Conservation (phyloP, 768 basidiomycete species). For the Favolaschia claudopus region DNA sequence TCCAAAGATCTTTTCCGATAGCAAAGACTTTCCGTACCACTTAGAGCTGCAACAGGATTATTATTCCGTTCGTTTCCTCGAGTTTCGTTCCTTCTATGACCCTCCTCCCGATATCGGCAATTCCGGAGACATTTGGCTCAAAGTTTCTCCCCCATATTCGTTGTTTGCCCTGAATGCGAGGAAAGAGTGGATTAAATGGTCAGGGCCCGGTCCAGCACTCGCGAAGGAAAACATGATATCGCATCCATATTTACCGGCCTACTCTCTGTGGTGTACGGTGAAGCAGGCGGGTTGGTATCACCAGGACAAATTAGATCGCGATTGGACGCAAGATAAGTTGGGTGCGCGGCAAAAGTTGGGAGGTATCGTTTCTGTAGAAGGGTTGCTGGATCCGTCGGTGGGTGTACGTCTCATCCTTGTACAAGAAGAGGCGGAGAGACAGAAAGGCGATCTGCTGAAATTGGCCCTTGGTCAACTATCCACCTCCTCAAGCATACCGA, state of each 20-base stretch:
- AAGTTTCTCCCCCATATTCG: constrained; percentile 6
- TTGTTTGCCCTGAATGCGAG: constrained; percentile 5
- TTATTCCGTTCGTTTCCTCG: constrained; percentile 6
- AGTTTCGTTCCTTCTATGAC: constrained; percentile 9
- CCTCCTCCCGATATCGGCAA: constrained; percentile 13
- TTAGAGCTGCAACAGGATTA: not conserved
- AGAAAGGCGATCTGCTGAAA: not conserved
- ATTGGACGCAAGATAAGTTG: constrained; percentile 5
- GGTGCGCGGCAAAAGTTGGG: constrained; percentile 6
- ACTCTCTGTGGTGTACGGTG: constrained; percentile 18
- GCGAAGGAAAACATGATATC: not conserved
- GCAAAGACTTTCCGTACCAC: constrained; percentile 8
- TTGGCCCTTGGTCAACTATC: not conserved
- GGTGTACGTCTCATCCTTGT: constrained; percentile 15
- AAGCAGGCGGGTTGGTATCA: constrained; percentile 18
- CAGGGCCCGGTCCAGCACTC: constrained; percentile 3
- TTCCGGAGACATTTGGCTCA: constrained; percentile 17
- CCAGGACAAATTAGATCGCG: not conserved
- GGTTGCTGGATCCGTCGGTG: not conserved
- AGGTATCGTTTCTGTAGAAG: not conserved
- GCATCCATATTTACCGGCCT: constrained; percentile 10
- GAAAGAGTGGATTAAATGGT: constrained; percentile 9
- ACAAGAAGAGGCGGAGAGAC: not conserved
- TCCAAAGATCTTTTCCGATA: not conserved
- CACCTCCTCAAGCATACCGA: not conserved